Conservation (phyloP, 2,329 filamentous ascomycete species). For the Trichoderma guizhouense region DNA sequence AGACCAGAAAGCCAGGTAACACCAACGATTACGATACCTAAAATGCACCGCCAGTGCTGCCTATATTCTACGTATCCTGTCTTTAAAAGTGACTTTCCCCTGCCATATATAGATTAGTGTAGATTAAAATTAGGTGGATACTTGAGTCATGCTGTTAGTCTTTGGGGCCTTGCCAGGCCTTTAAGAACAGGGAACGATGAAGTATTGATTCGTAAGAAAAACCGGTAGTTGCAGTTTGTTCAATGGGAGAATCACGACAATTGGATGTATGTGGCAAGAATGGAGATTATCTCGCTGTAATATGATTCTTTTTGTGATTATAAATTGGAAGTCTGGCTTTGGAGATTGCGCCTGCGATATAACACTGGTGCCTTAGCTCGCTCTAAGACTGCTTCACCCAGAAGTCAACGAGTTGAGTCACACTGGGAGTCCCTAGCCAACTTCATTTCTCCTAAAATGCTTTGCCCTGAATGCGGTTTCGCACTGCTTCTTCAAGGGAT, state of each 20-base stretch:
- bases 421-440: background rate
- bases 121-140: background rate
- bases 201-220: background rate
- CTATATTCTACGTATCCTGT: background rate
- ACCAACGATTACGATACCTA: background rate
- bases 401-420: background rate
- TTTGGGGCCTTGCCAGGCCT: background rate
- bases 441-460: background rate
- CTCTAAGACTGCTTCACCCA: background rate
- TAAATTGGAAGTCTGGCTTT: background rate
- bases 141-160: background rate
- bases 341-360: background rate
- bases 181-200: background rate
- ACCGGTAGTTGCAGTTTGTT: background rate
- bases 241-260: background rate
- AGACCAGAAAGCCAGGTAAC: background rate
- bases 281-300: background rate
- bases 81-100: background rate
- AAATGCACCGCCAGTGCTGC: too few species aligned
- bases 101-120: background rate
- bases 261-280: background rate
- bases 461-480: background rate
- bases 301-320: background rate
- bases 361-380: background rate
- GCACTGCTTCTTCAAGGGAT: slow-evolving; percentile 26